A percentile compares a stretch with the other conserved stretches of the same genome.
Evolutionary conservation across 2,329 filamentous ascomycete species (phyloP).

Genomic region (Exophiala viscosa): DNA sequence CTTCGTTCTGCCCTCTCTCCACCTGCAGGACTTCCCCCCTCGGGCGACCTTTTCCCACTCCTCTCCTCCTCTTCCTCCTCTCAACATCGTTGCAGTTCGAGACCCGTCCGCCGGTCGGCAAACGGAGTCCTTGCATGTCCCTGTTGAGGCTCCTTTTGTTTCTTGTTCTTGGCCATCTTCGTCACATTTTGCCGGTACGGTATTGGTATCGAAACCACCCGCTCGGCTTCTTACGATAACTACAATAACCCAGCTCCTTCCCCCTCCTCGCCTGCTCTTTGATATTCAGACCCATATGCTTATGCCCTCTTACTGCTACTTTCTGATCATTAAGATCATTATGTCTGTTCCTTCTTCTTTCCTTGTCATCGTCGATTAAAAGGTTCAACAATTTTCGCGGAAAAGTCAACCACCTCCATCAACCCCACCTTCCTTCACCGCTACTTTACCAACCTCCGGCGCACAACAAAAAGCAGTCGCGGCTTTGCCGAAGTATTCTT

Average conservation of each 20-base stretch:
- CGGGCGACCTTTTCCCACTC: slow-evolving; percentile 3
- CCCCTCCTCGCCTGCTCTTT: slow-evolving; percentile 4
- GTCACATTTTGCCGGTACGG: slow-evolving; percentile 17
- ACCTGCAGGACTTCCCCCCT: neutral
- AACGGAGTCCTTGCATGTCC: slow-evolving; percentile 11
- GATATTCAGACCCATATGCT: slow-evolving; percentile 6
- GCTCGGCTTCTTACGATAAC: slow-evolving; percentile 8
- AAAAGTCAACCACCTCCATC: slow-evolving; percentile 10
- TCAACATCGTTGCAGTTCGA: slow-evolving; percentile 1
- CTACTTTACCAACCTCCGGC: slow-evolving; percentile 18
- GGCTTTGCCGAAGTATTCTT: slow-evolving; percentile 7
- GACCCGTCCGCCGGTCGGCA: slow-evolving; percentile 11
- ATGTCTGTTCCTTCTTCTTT: slow-evolving; percentile 7
- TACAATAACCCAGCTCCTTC: slow-evolving; percentile 16
- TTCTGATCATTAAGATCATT: neutral
- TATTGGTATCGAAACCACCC: slow-evolving; percentile 16
- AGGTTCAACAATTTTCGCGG: slow-evolving; percentile 2
- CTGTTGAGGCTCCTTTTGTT: slow-evolving; percentile 15
- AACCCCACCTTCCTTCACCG: slow-evolving; percentile 23
- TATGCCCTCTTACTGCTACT: slow-evolving; percentile 6
- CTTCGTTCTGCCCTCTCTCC: slow-evolving; percentile 9
- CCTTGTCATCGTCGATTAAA: slow-evolving; percentile 1
- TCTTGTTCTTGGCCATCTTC: slow-evolving; percentile 15
- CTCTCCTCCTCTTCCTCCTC: slow-evolving; percentile 7
- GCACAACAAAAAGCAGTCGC: slow-evolving; percentile 14